phyloP scores from a whole-genome alignment of 306 rosid species.

The Calophaca sinica region DNA sequence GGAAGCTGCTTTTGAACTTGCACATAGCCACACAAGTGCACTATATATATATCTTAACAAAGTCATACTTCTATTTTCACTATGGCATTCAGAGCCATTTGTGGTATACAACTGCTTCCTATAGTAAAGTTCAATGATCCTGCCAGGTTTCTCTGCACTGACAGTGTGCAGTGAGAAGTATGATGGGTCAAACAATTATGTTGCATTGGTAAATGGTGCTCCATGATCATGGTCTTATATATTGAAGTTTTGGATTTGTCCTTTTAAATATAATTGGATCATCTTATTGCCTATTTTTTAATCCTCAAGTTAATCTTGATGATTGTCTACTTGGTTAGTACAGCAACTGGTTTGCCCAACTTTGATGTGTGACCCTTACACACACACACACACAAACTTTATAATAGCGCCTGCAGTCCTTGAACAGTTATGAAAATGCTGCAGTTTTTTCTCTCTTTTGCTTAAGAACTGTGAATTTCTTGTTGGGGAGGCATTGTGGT shows the following conservation, averaged over 20 bases:
- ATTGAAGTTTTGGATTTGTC: constrained; percentile 3
- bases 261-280: constrained; percentile 6
- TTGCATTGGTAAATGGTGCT: constrained; percentile 31
- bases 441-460: not conserved
- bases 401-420: not conserved
- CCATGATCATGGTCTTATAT: not conserved
- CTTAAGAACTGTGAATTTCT: not conserved
- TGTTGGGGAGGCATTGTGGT: no score
- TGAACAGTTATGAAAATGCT: not conserved
- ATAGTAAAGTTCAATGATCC: constrained; percentile 67
- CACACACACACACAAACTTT: no score
- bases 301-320: not conserved
- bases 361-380: not conserved
- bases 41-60: constrained; percentile 33
- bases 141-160: constrained; percentile 99
- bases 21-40: constrained; percentile 23
- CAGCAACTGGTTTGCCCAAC: not conserved
- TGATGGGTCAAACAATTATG: constrained; percentile 81
- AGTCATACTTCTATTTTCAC: constrained; percentile 55
- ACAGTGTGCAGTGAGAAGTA: constrained; percentile 99
- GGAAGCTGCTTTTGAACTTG: constrained; percentile 66
- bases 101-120: constrained; percentile 81
- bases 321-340: not conserved
- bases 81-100: constrained; percentile 74
- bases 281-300: not conserved